Percentiles rank a stretch among this genome's conserved stretches.
These are phyloP conservation scores for Aureococcus anophagefferens DNA, from an alignment of 108 stramenopile genomes.

Conservation along the genomic window DNA sequence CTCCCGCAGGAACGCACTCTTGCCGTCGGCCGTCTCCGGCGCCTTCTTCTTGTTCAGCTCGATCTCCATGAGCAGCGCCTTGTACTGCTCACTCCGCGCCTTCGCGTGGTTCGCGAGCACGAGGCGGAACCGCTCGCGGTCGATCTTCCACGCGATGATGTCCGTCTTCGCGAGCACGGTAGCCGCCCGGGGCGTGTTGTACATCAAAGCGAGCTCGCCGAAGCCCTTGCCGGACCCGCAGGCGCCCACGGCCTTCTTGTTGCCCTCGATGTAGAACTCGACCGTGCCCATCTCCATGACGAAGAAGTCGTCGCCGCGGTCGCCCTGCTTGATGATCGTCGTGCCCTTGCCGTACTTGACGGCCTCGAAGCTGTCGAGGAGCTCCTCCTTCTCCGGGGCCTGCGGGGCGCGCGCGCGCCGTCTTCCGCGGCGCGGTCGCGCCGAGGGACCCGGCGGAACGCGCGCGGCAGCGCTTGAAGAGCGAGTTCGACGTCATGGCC, in stretches of 20 bases:
- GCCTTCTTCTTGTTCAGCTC: conserved; percentile 3
- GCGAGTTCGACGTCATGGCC: conserved; percentile 37
- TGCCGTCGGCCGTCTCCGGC: background rate
- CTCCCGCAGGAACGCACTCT: conserved; percentile 26
- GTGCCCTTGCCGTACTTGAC: conserved; percentile 26
- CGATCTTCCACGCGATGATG: conserved; percentile 67
- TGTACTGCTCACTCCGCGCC: conserved; percentile 44
- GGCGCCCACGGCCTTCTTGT: conserved; percentile 8
- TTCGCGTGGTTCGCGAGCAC: conserved; percentile 31
- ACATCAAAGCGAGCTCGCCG: conserved; percentile 72
- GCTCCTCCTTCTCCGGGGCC: conserved; percentile 41
- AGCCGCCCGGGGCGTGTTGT: conserved; percentile 78
- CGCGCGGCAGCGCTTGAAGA: conserved; percentile 44
- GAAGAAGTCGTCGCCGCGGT: conserved; percentile 55
- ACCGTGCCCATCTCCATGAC: conserved; percentile 47
- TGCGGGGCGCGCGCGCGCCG: too few relatives aligned
- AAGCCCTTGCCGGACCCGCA: conserved; percentile 35
- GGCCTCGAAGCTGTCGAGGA: conserved; percentile 40
- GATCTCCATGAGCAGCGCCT: conserved; percentile 55
- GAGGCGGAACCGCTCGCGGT: conserved; percentile 65
- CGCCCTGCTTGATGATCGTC: conserved; percentile 48
- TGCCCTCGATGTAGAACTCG: conserved; percentile 34
- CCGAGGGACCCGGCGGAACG: too few relatives aligned
- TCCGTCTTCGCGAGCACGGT: conserved; percentile 63
- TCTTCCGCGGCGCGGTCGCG: too few relatives aligned